Conservation (phyloP, 2,329 filamentous ascomycete genomes). For the Fusarium dimerum region DNA sequence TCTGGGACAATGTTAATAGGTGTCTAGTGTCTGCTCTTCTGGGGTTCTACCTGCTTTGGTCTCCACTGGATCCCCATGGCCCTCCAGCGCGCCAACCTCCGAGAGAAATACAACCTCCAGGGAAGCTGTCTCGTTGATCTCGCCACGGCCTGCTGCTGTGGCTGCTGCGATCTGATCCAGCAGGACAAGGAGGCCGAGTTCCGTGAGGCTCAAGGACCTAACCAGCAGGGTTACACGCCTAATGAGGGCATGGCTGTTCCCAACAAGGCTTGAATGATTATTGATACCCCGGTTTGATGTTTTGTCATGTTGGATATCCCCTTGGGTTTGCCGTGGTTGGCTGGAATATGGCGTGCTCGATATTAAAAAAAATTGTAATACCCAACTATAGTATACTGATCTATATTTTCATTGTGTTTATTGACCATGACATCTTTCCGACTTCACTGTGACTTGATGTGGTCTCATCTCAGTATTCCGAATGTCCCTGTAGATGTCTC, state of each 20-base stretch:
- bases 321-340: slow-evolving; percentile 1
- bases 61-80: slow-evolving; percentile 45
- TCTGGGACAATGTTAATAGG: no score
- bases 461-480: no score
- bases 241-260: slow-evolving; percentile 24
- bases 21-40: slow-evolving; percentile 45
- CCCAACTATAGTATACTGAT: no score
- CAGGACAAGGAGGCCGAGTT: slow-evolving; percentile 48
- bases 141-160: slow-evolving; percentile 46
- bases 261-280: slow-evolving; percentile 2
- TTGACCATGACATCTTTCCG: no score
- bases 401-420: no score
- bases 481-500: no score
- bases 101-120: slow-evolving; percentile 46
- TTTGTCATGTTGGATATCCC: slow-evolving; percentile 20
- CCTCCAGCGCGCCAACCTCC: slow-evolving; percentile 47
- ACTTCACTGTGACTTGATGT: no score
- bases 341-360: no score
- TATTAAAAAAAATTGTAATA: no score
- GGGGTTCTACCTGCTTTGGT: slow-evolving; percentile 41
- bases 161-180: slow-evolving; percentile 47
- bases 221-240: slow-evolving; percentile 22
- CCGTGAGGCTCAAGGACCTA: slow-evolving; percentile 31
- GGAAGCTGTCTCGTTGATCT: slow-evolving; percentile 46
- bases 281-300: slow-evolving; percentile 7